Evolutionary conservation across 768 basidiomycete species (phyloP), one percentile per base, ranked within the genome.

Genomic region (Epithele typhae): DNA sequence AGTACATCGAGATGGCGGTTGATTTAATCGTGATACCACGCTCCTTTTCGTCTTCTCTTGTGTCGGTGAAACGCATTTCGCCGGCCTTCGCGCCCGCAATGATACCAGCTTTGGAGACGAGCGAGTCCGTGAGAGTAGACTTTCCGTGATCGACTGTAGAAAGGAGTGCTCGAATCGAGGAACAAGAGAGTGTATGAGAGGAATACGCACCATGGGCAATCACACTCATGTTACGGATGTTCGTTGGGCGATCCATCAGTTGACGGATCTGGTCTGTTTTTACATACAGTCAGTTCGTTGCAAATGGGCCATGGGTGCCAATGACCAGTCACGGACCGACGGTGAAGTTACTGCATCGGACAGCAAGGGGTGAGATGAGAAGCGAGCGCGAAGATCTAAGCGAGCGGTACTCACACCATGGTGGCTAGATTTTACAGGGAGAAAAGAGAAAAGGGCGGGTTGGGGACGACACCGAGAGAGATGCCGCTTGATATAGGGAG

Each of bases 1-100:
- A 99, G 74, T 97, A 98, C 95, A 98, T 98, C 49, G 95, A 96
- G 67, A 99, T 96, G 61, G 94, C 96, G 25, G 95, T 98, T 37
- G 94, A 98, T 75, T 99, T 99, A 74, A 99, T 98, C 43, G 96
- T 98, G 63, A 99, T 98, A 76, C 96, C 96, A 70, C 95, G 93
- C 68, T 98, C 95, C 67, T 95, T 97, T 77, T 99, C 96, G 65
- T 99, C 96, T 9, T 87, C 82, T 75, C 95, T 79, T 49, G 96
- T 98, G 70, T 97, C 93, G 46, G 92, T 98, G 68, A 94, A 97
- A 51, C 95, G 91, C 81, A 90, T 78, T 49, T 96, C 92, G 65
- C 96, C 96, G 50, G 96, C 92, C 68, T 96, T 95, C 63, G 91
- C 74, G 35, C 76, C 72, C 52, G 96, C 95, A 60, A 99, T 97